These are phyloP conservation scores for Xylariaceae sp. DNA, from an alignment of 2,329 filamentous ascomycete genomes.

Conservation along the genomic window DNA sequence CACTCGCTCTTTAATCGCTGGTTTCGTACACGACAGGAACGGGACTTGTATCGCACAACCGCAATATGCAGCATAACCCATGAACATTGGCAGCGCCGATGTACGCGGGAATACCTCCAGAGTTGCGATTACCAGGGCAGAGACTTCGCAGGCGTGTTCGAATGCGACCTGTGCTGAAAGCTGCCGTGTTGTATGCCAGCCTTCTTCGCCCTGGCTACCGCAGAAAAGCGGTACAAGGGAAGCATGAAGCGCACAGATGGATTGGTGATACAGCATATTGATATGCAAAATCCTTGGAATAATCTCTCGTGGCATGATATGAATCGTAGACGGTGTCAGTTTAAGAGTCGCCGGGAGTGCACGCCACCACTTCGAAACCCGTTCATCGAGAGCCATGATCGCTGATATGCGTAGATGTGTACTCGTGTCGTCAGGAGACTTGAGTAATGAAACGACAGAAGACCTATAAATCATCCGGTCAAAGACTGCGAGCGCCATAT, in stretches of 20 bases:
- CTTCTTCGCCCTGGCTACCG: background rate
- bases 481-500: no score
- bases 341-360: background rate
- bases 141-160: constrained; percentile 5
- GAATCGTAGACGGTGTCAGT: background rate
- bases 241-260: constrained; percentile 4
- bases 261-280: constrained; percentile 4
- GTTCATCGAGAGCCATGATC: constrained; percentile 4
- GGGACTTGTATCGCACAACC: constrained; percentile 3
- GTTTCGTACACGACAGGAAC: constrained; percentile 6
- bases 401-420: constrained; percentile 1
- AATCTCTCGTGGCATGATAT: background rate
- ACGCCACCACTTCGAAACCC: constrained; percentile 5
- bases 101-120: background rate
- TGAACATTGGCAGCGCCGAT: background rate
- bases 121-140: constrained; percentile 1
- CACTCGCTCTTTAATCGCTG: background rate
- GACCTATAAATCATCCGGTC: background rate
- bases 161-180: constrained; percentile 4
- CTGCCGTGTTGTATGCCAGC: constrained; percentile 1
- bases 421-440: background rate
- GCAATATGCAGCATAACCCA: constrained; percentile 6
- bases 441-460: constrained; percentile 2
- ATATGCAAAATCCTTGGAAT: constrained; percentile 2
- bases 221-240: constrained; percentile 4